phyloP scores from a whole-genome alignment of 148 eudicot genomes.

The Rhododendron mucronatum region DNA sequence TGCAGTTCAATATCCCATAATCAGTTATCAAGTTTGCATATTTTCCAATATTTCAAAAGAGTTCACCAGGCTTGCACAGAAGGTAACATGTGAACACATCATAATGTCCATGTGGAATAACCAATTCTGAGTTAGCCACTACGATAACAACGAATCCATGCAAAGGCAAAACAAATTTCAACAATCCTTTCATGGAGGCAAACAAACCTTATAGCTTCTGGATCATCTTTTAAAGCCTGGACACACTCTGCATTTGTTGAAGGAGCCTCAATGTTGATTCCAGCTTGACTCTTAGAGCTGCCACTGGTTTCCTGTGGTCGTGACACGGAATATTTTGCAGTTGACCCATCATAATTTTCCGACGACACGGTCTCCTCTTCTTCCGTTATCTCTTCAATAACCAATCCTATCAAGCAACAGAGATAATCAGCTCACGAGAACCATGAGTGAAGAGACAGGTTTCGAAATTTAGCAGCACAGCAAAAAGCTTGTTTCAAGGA shows the following conservation, averaged over 20 bases:
- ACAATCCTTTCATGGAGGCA: not conserved
- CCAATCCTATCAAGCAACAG: constrained; percentile 45
- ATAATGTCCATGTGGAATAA: not conserved
- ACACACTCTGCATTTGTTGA: constrained; percentile 45
- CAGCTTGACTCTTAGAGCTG: constrained; percentile 24
- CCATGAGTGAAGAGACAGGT: constrained; percentile 4
- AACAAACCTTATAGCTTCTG: constrained; percentile 65
- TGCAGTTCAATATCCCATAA: not conserved
- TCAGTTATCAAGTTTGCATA: not conserved
- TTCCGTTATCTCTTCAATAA: constrained; percentile 89
- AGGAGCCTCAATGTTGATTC: constrained; percentile 25
- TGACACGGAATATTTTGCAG: constrained; percentile 27
- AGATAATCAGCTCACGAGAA: constrained; percentile 6
- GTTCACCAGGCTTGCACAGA: not conserved
- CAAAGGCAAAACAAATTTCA: not conserved
- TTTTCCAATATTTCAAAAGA: not conserved
- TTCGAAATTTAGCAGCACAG: not conserved
- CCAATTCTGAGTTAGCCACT: not conserved
- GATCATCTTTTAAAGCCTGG: constrained; percentile 71
- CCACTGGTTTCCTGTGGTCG: constrained; percentile 36
- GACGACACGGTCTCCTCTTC: constrained; percentile 40
- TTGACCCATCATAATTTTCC: constrained; percentile 22
- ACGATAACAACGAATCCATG: not conserved
- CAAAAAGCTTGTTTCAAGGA: not conserved
- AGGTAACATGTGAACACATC: not conserved